Evolutionary conservation across 345 rosid genomes (phyloP), one percentile per base, ranked within the genome.

Genomic region (Dimocarpus longan): DNA sequence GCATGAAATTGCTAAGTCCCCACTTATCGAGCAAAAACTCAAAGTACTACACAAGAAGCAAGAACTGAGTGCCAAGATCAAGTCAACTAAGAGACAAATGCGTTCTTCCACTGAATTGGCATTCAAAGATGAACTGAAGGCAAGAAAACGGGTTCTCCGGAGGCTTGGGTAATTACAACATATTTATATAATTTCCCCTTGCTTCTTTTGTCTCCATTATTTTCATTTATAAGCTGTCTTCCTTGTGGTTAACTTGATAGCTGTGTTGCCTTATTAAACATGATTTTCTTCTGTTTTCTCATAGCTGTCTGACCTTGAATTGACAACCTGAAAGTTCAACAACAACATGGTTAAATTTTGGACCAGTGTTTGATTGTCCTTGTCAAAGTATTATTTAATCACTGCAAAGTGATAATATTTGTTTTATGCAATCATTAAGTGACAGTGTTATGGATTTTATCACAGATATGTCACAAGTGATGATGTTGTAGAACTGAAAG

Each of bases 111-210:
- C 95, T 43, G 82, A 88, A 22, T 86, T 96, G 88, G 99, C 97
- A 26, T 96, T 96, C 82, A 96, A 96, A 85, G 99, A 94, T 81
- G 99, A 96, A 82, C 98, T 96, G 26, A 96, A 93, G 86, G 97
- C 98, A 57, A 90, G 98, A 85, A 96, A 91, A 80, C 89, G 99
- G 75, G 98, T 93, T 85, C 93, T 96, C 13, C 92, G 99, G 73
- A 91, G 97, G 82, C 94, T 96, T 44, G 97, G 99, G 98, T 95
- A 90, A 82, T 54, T 54, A 24, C 68, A n/a, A 22, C 11, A 48
- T 79, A 65, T 66, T 32, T 65, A 12, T 52, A 9, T 67, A 1
- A 13, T 44, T 28, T 68, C 39, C 57, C 44, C 15, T 70, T 71
- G 2, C 10, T 15, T 60, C 18, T 62, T 71, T 71, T 37, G 40